Evolutionary conservation across 176 grass and related monocot species (phyloP).

Genomic region (Avena atlantica): DNA sequence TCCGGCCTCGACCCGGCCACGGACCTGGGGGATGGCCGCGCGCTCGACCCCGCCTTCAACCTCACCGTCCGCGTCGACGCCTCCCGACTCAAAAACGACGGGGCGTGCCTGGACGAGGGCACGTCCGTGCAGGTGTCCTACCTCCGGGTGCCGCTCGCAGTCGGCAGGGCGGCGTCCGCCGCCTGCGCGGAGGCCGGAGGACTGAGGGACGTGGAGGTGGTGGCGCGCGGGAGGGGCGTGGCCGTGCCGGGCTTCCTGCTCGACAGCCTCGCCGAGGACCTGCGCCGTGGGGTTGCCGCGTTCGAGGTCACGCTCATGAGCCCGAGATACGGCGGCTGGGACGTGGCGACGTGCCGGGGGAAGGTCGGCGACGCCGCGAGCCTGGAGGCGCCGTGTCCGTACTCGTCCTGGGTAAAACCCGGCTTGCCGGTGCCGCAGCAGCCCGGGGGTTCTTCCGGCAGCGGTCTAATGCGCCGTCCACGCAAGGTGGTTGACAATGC

Average conservation of each 20-base stretch:
- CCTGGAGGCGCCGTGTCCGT: neutral
- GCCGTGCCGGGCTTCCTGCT: neutral
- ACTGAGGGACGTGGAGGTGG: neutral
- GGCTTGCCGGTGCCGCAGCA: neutral
- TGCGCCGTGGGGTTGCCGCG: neutral
- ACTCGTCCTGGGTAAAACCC: neutral
- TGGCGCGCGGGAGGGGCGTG: neutral
- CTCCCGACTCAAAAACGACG: neutral
- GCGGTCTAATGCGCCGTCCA: no score
- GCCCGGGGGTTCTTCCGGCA: neutral
- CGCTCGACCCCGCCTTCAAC: neutral
- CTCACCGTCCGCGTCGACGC: neutral
- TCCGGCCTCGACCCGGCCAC: no score
- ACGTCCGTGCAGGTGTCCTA: neutral
- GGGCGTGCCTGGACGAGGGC: neutral
- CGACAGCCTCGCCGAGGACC: neutral
- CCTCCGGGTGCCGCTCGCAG: neutral
- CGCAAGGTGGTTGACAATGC: no score
- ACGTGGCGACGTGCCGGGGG: neutral
- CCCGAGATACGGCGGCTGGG: neutral
- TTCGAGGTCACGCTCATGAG: slow-evolving; percentile 17
- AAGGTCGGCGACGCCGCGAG: neutral
- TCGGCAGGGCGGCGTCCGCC: neutral
- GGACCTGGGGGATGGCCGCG: no score
- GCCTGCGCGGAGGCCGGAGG: neutral